A percentile compares a stretch with the other conserved stretches of the same genome.
Evolutionary conservation across 2,329 filamentous ascomycete species (phyloP).

Genomic region (Parastagonospora nodorum): DNA sequence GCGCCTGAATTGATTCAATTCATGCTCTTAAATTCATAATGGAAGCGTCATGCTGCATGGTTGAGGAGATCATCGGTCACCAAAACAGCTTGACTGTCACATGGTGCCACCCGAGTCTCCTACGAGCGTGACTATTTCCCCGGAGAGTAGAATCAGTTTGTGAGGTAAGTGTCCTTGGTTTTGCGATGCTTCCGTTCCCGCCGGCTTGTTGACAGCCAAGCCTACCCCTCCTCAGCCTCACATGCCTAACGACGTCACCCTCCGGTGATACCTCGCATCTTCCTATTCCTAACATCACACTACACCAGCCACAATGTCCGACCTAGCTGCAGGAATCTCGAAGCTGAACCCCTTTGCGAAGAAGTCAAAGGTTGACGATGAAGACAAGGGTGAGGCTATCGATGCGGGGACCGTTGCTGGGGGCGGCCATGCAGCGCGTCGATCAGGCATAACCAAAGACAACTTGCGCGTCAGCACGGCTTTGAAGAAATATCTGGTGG

Average conservation of each 20-base stretch:
- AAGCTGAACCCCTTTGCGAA: slow-evolving; percentile 42
- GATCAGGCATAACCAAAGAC: slow-evolving; percentile 56
- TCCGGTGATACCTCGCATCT: background rate
- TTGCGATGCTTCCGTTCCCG: background rate
- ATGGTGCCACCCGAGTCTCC: no score
- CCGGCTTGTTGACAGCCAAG: slow-evolving; percentile 3
- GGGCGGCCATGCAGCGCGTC: slow-evolving; percentile 61
- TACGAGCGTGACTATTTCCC: no score
- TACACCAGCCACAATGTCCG: slow-evolving; percentile 30
- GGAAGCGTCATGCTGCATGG: no score
- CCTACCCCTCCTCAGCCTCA: slow-evolving; percentile 6
- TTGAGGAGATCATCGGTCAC: no score
- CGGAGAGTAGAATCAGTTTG: no score
- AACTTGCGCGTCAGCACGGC: slow-evolving; percentile 65
- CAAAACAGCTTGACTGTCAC: no score
- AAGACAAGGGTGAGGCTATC: slow-evolving; percentile 62
- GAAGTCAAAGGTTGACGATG: slow-evolving; percentile 42
- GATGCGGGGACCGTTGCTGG: slow-evolving; percentile 59
- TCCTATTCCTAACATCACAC: slow-evolving; percentile 1
- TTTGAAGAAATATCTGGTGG: slow-evolving; percentile 60
- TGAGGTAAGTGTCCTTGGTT: no score
- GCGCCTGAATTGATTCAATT: no score
- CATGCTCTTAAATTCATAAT: no score
- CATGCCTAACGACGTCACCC: slow-evolving; percentile 1
- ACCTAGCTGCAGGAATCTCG: slow-evolving; percentile 39